phyloP scores from a whole-genome alignment of 805 yeast species.

The Saturnispora silvae region DNA sequence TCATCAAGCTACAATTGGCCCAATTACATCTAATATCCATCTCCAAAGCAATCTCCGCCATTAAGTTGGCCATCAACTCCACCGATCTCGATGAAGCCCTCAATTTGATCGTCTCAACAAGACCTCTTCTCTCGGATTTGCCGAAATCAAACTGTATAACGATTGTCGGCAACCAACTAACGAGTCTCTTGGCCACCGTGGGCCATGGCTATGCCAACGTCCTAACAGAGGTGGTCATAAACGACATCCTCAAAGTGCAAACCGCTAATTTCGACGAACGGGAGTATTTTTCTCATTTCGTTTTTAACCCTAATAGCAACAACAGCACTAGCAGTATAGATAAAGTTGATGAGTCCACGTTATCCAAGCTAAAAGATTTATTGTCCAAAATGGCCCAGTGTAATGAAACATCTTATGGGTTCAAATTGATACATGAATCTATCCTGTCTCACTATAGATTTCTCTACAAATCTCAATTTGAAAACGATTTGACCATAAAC shows the following conservation, averaged over 20 bases:
- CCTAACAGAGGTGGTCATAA: constrained; percentile 1
- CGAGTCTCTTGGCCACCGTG: background rate
- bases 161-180: background rate
- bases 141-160: constrained; percentile 1
- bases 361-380: background rate
- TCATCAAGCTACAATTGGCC: constrained; percentile 4
- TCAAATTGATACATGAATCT: constrained; percentile 20
- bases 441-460: constrained; percentile 34
- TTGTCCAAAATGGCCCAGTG: background rate
- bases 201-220: constrained; percentile 7
- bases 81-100: constrained; percentile 3
- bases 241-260: constrained; percentile 3
- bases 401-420: constrained; percentile 1
- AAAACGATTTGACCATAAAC: constrained; percentile 4
- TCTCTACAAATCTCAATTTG: constrained; percentile 31
- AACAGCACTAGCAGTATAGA: background rate
- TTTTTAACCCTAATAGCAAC: no score
- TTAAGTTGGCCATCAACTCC: constrained; percentile 3
- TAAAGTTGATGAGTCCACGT: background rate
- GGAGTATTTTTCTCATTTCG: background rate
- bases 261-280: background rate
- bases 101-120: constrained; percentile 1
- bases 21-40: constrained; percentile 5
- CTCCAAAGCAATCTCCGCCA: constrained; percentile 1
- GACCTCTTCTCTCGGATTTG: constrained; percentile 1